Evolutionary conservation across 495 filamentous ascomycete genomes (phyloP).

Genomic region (Daldinia caldariorum): DNA sequence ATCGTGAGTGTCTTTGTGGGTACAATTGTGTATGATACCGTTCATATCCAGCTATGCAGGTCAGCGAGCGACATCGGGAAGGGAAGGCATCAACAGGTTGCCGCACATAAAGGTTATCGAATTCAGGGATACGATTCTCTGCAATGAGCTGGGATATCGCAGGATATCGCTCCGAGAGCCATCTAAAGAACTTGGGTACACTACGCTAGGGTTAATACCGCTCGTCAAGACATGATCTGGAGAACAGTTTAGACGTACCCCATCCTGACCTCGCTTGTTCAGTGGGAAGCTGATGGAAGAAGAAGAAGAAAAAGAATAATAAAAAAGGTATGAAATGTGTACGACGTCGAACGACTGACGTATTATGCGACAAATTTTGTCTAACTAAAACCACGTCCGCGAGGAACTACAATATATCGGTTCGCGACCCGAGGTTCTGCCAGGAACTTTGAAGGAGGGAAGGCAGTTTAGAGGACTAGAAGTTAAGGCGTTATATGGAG

Average conservation of each 20-base stretch:
- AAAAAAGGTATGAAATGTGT: not conserved
- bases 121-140: conserved; percentile 98
- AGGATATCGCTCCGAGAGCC: conserved; percentile 99
- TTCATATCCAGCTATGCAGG: conserved; percentile 88
- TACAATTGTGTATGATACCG: conserved; percentile 99
- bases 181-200: conserved; percentile 93
- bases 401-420: conserved; percentile 3
- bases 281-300: not conserved
- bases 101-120: conserved; percentile 91
- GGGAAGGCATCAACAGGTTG: conserved; percentile 20
- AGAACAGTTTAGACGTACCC: conserved; percentile 32
- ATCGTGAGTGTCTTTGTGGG: conserved; percentile 87
- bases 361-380: not conserved
- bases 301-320: not conserved
- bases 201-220: conserved; percentile 63
- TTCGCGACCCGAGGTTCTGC: conserved; percentile 4
- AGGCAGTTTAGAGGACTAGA: not conserved
- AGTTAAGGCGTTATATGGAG: conserved; percentile 28
- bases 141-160: conserved; percentile 98
- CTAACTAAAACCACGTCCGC: not conserved
- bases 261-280: conserved; percentile 25
- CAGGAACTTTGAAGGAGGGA: not conserved
- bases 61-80: conserved; percentile 38
- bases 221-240: not conserved
- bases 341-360: not conserved